Conservation (phyloP, 768 basidiomycete genomes). For the Lentinula guzmanii region DNA sequence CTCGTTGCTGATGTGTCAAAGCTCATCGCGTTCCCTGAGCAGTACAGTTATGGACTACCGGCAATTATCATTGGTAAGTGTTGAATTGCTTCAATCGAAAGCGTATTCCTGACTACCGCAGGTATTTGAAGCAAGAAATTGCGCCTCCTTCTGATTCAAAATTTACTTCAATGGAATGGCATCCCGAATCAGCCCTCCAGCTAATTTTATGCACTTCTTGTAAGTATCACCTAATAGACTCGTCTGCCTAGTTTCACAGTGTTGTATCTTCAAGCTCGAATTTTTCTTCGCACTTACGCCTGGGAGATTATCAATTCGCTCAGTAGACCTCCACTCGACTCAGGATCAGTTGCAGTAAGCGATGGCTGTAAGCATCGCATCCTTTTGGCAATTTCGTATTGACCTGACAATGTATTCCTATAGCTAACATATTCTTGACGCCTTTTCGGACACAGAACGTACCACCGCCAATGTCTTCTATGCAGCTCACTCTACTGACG, state of each 20-base stretch:
- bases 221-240: conserved; percentile 26
- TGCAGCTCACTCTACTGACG: conserved; percentile 25
- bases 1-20: neutral
- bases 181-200: conserved; percentile 70
- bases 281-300: conserved; percentile 56
- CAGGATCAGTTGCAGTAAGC: conserved; percentile 82
- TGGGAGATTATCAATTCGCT: conserved; percentile 76
- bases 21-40: conserved; percentile 6
- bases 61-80: conserved; percentile 88
- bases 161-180: conserved; percentile 80
- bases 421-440: conserved; percentile 77
- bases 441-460: conserved; percentile 92
- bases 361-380: conserved; percentile 68
- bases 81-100: neutral
- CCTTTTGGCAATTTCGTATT: neutral
- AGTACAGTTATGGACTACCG: conserved; percentile 93
- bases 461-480: conserved; percentile 96
- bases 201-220: conserved; percentile 64
- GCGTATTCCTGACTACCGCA: conserved; percentile 17
- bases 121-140: conserved; percentile 94
- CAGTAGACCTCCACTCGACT: conserved; percentile 56
- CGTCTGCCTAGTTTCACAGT: neutral
- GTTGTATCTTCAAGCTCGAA: conserved; percentile 28
- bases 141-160: conserved; percentile 36
- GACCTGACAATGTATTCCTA: neutral